Base-by-base conservation (phyloP, 2,329 filamentous ascomycete species). In the Fonsecaea nubica region DNA sequence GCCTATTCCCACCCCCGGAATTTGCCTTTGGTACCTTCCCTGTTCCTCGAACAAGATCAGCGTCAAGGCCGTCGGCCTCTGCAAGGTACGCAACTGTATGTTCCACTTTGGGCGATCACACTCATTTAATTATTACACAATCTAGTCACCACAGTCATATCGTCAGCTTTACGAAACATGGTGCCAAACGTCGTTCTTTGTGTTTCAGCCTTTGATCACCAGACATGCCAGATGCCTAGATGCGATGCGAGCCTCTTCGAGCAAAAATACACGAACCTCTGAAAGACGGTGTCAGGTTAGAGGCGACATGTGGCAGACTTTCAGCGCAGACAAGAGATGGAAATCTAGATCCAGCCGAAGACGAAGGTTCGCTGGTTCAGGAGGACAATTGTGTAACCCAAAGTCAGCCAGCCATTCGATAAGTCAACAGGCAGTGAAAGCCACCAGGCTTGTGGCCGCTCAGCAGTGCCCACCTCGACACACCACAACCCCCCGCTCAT, bases 391-490 rank as follows among this genome's bases (percentile, higher is more conserved):
- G 61, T 63, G 53, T 53, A 53, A 58, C 61, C 7, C 56, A 38
- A 33, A 57, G 38, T 54, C 61, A 58, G 61, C 61, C 61, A 58
- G 35, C 57, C 42, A 30, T 21, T 15, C 55, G 55, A 55, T 18
- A 30, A 36, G 25, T 36, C 33, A 36, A 33, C 13, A n/a, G 32
- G 15, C 35, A 25, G 40, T 60, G 58, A 18, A 55, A 53, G 58
- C 45, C 58, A 61, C 58, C 58, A 54, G 58, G 58, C 33, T 38
- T 42, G 42, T 54, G 58, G 48, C 58, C 58, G 58, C 58, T 61
- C 58, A 61, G 58, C 58, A 30, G 35, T 45, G 48, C 25, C 45
- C 45, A 50, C 45, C 45, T 50, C 45, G 25, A 18, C 40, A 45
- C 18, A 50, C 40, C 15, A 13, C 36, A 12, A 12, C 36, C 15